Percentiles rank a stretch among this genome's conserved stretches.
phyloP scores from a whole-genome alignment of 306 rosid species.

The Hippophae rhamnoides region DNA sequence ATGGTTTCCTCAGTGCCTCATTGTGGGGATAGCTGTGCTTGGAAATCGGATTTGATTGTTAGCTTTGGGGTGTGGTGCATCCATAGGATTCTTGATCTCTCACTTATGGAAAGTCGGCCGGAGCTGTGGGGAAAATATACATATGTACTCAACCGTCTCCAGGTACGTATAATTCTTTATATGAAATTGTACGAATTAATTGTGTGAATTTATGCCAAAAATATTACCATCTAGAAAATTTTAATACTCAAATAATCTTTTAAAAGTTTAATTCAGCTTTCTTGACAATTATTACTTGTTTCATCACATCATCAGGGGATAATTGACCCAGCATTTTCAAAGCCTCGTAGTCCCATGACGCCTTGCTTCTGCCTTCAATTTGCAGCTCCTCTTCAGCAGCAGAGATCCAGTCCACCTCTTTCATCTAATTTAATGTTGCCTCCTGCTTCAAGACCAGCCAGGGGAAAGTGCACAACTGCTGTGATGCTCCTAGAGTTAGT shows the following conservation, averaged over 20 bases:
- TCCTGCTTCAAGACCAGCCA: slow-evolving; percentile 66
- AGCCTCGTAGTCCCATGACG: slow-evolving; percentile 57
- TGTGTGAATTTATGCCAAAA: neutral
- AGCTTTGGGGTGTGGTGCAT: slow-evolving; percentile 99
- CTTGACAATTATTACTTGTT: neutral
- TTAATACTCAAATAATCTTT: no score
- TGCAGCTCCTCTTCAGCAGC: slow-evolving; percentile 51
- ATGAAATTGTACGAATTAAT: neutral
- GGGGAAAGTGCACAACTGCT: slow-evolving; percentile 73
- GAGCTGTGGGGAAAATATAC: slow-evolving; percentile 99
- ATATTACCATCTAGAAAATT: no score
- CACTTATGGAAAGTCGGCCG: slow-evolving; percentile 94
- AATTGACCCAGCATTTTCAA: slow-evolving; percentile 64
- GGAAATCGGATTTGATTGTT: slow-evolving; percentile 66
- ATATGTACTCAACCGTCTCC: slow-evolving; percentile 85
- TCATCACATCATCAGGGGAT: slow-evolving; percentile 44
- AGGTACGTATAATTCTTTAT: slow-evolving; percentile 39
- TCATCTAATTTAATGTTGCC: slow-evolving; percentile 70
- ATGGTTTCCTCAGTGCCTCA: slow-evolving; percentile 54
- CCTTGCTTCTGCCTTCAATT: slow-evolving; percentile 92
- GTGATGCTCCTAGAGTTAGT: slow-evolving; percentile 46
- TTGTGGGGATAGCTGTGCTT: slow-evolving; percentile 91
- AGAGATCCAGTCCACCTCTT: slow-evolving; percentile 53
- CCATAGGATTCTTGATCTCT: slow-evolving; percentile 81
- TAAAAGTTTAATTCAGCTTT: neutral